phyloP scores from a whole-genome alignment of 1,139 yeast species.

The Magnusiomyces tetraspermus region DNA sequence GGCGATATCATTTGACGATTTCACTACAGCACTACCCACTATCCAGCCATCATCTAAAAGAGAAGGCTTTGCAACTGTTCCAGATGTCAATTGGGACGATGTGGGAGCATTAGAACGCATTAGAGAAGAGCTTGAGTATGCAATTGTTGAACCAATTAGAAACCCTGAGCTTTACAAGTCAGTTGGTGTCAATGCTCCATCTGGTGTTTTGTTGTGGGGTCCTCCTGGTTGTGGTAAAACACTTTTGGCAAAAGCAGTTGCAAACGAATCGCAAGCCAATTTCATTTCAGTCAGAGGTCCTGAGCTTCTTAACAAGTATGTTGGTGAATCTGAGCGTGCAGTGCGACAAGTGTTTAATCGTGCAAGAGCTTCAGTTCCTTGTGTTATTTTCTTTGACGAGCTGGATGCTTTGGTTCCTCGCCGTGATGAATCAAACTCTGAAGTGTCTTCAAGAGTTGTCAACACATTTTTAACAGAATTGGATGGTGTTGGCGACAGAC shows the following conservation, averaged over 20 bases:
- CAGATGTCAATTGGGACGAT: slow-evolving; percentile 92
- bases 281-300: slow-evolving; percentile 95
- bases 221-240: slow-evolving; percentile 99
- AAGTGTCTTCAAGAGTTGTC: slow-evolving; percentile 88
- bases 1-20: slow-evolving; percentile 69
- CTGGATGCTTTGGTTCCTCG: slow-evolving; percentile 92
- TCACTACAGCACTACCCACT: slow-evolving; percentile 74
- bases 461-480: slow-evolving; percentile 87
- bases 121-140: slow-evolving; percentile 89
- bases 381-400: slow-evolving; percentile 93
- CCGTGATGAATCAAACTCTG: slow-evolving; percentile 75
- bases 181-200: slow-evolving; percentile 94
- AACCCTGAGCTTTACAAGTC: slow-evolving; percentile 82
- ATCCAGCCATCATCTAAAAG: slow-evolving; percentile 97
- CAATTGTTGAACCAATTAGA: slow-evolving; percentile 92
- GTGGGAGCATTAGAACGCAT: slow-evolving; percentile 82
- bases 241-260: slow-evolving; percentile 89
- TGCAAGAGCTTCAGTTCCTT: slow-evolving; percentile 91
- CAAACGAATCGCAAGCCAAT: slow-evolving; percentile 92
- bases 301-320: slow-evolving; percentile 84
- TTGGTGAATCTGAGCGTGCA: slow-evolving; percentile 93
- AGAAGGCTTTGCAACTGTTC: slow-evolving; percentile 98
- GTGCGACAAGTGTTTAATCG: slow-evolving; percentile 90
- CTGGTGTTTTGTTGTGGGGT: slow-evolving; percentile 97
- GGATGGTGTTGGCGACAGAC: slow-evolving; percentile 87